These are phyloP conservation scores for Acanthamoeba royreba DNA, from an alignment of 208 protist species.

Conservation along the genomic window DNA sequence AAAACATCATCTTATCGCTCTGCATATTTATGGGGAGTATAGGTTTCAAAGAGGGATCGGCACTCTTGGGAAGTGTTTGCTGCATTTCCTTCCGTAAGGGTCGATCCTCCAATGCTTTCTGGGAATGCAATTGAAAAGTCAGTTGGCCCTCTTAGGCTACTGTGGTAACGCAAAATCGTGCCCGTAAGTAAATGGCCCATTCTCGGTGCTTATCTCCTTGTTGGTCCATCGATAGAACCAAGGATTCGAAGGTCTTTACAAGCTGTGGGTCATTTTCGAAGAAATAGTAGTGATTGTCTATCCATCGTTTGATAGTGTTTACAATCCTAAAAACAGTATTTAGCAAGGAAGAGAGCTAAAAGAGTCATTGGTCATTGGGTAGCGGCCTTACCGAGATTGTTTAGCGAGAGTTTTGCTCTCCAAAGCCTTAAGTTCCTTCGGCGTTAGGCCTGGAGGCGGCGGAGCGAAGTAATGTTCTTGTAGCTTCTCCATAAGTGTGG, in stretches of 20 bases:
- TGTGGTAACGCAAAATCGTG: too few species aligned
- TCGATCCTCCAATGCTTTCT: background rate
- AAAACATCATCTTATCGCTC: background rate
- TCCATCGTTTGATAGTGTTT: background rate
- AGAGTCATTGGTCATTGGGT: background rate
- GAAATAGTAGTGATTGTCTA: constrained; percentile 40
- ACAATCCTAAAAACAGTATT: too few species aligned
- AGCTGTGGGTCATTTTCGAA: background rate
- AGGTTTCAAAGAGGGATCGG: background rate
- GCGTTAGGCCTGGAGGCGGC: background rate
- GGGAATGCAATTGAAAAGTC: too few species aligned
- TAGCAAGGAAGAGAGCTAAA: background rate
- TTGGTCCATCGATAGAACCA: background rate
- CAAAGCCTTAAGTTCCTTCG: background rate
- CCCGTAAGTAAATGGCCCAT: background rate
- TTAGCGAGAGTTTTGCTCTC: background rate
- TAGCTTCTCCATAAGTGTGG: background rate
- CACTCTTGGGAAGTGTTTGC: background rate
- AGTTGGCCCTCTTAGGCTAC: too few species aligned
- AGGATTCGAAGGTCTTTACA: background rate
- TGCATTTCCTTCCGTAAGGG: background rate
- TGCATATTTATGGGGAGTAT: constrained; percentile 8
- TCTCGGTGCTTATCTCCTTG: background rate
- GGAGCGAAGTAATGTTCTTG: background rate
- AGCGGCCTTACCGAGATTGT: background rate